Percentiles rank a stretch among this genome's conserved stretches.
phyloP scores from a whole-genome alignment of 2,329 filamentous ascomycete species.

The Pezicula neosporulosa region DNA sequence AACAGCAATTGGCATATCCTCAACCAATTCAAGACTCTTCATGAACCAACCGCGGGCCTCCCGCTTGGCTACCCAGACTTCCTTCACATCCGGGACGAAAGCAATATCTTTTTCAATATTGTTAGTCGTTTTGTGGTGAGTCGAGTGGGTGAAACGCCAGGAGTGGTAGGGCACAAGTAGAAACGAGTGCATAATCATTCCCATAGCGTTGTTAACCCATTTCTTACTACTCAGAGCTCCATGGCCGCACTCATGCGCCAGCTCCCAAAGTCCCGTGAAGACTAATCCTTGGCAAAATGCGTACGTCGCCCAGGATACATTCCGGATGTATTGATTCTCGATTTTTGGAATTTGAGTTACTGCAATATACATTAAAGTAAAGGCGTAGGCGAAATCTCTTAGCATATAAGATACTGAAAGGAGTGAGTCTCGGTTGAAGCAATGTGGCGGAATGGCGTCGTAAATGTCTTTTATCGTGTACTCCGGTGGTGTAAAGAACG shows the following conservation, averaged over 20 bases:
- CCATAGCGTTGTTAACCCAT: constrained; percentile 56
- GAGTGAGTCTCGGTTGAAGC: constrained; percentile 52
- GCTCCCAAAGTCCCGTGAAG: constrained; percentile 67
- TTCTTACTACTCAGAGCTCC: constrained; percentile 59
- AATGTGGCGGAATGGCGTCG: constrained; percentile 54
- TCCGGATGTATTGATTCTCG: constrained; percentile 38
- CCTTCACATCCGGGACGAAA: constrained; percentile 50
- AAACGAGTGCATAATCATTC: constrained; percentile 62
- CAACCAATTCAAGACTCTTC: constrained; percentile 40
- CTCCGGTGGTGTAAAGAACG: constrained; percentile 20
- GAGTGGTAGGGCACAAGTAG: constrained; percentile 68
- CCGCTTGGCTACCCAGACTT: constrained; percentile 17
- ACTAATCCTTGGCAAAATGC: constrained; percentile 62
- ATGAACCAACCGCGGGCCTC: not conserved
- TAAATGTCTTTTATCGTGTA: constrained; percentile 29
- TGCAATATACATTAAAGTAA: constrained; percentile 45
- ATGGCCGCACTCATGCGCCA: constrained; percentile 70
- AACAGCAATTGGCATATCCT: constrained; percentile 58
- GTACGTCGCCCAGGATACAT: constrained; percentile 53
- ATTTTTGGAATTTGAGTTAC: constrained; percentile 51
- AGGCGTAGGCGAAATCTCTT: constrained; percentile 50
- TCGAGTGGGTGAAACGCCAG: constrained; percentile 67
- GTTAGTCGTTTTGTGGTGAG: constrained; percentile 65
- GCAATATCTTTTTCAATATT: constrained; percentile 66
- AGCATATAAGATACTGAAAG: constrained; percentile 52